Conservation (phyloP, 129 eudicot genomes). For the Tagetes patula region DNA sequence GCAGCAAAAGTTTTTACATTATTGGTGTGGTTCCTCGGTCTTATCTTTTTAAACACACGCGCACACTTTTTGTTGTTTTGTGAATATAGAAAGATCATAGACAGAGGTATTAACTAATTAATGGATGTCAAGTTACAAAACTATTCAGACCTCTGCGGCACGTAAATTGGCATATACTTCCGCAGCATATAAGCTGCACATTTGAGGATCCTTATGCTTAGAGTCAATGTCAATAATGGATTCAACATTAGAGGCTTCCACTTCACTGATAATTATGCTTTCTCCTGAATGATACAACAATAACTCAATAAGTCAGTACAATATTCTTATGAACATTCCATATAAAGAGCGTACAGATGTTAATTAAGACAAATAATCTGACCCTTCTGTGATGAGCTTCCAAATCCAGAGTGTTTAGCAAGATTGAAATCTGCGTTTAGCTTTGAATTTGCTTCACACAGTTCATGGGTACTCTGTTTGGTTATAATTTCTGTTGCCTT, state of each 20-base stretch:
- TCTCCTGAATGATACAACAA: constrained; percentile 40
- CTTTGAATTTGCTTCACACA: constrained; percentile 27
- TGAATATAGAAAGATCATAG: not conserved
- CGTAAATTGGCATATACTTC: constrained; percentile 52
- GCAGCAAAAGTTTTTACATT: not conserved
- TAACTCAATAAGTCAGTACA: not conserved
- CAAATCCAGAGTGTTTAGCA: constrained; percentile 18
- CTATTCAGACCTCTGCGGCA: constrained; percentile 66
- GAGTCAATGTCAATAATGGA: constrained; percentile 64
- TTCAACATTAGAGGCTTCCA: constrained; percentile 34
- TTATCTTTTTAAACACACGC: not conserved
- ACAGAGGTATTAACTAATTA: constrained; percentile 32
- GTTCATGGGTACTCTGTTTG: constrained; percentile 39
- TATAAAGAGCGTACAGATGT: not conserved
- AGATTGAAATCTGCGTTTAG: constrained; percentile 23
- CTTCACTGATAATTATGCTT: constrained; percentile 30
- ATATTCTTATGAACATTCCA: not conserved
- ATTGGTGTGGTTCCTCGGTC: not conserved
- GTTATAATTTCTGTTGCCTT: constrained; percentile 33
- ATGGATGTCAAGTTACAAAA: constrained; percentile 24
- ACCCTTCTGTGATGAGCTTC: constrained; percentile 43
- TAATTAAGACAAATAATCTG: constrained; percentile 9
- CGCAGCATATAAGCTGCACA: constrained; percentile 81
- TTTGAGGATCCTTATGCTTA: constrained; percentile 64
- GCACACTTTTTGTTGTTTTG: not conserved